These are phyloP conservation scores for Pestalotiopsis fici DNA, from an alignment of 2,329 filamentous ascomycete genomes.

Conservation along the genomic window DNA sequence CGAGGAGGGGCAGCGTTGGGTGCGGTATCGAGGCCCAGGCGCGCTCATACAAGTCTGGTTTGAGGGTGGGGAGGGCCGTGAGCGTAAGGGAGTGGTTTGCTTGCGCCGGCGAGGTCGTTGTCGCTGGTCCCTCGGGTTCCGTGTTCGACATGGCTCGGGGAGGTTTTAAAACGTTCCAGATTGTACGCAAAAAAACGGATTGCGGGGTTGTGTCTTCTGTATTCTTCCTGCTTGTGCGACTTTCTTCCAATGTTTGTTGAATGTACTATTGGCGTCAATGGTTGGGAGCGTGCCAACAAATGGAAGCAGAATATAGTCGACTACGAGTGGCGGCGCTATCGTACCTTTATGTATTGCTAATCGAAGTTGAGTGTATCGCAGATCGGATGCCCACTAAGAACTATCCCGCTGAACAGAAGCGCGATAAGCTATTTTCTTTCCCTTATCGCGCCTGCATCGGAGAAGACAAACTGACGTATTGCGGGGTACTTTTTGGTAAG, in stretches of 20 bases:
- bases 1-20: constrained; percentile 82
- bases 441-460: constrained; percentile 6
- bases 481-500: neutral
- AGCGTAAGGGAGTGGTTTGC: constrained; percentile 26
- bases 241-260: too few species aligned
- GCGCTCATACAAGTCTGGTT: constrained; percentile 64
- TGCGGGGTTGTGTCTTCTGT: neutral
- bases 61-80: constrained; percentile 49
- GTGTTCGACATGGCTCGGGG: neutral
- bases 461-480: constrained; percentile 1
- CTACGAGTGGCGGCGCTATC: too few species aligned
- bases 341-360: neutral
- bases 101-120: neutral
- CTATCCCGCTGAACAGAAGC: neutral
- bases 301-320: too few species aligned
- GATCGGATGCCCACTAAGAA: neutral
- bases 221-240: too few species aligned
- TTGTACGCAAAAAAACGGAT: neutral
- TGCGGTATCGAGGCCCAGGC: constrained; percentile 88
- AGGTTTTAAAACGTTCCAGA: neutral
- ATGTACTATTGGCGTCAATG: too few species aligned
- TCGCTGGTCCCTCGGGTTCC: neutral
- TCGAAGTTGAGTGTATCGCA: neutral
- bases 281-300: too few species aligned
- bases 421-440: constrained; percentile 3